phyloP scores from a whole-genome alignment of 441 rosid species.

The Syzygium malaccense region DNA sequence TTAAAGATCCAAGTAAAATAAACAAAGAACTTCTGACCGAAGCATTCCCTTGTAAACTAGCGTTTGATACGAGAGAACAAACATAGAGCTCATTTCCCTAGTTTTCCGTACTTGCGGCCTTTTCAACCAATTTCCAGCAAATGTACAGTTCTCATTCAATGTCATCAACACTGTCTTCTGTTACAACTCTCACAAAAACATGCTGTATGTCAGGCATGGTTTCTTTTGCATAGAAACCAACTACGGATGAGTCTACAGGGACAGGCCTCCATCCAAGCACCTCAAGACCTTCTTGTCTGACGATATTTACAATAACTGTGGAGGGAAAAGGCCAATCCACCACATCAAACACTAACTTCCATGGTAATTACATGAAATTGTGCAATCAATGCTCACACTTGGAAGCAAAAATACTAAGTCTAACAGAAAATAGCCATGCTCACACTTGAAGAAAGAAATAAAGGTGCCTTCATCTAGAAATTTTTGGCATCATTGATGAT shows the following conservation, averaged over 20 bases:
- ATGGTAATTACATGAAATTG: background rate
- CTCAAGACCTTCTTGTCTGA: constrained; percentile 92
- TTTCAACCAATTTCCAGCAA: constrained; percentile 82
- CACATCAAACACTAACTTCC: background rate
- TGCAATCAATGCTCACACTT: background rate
- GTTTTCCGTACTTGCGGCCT: constrained; percentile 43
- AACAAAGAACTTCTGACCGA: constrained; percentile 91
- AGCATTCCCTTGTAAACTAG: constrained; percentile 99
- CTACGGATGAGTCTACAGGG: constrained; percentile 79
- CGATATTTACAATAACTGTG: constrained; percentile 70
- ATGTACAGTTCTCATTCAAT: constrained; percentile 93
- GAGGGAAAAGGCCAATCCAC: constrained; percentile 2
- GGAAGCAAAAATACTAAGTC: background rate
- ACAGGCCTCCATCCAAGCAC: constrained; percentile 98
- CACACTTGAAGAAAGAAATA: background rate
- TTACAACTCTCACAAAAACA: constrained; percentile 79
- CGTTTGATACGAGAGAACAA: constrained; percentile 93
- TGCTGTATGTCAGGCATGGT: constrained; percentile 94
- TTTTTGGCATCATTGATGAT: background rate
- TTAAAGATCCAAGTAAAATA: constrained; percentile 86
- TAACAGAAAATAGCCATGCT: background rate
- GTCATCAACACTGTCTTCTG: constrained; percentile 79
- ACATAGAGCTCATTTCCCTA: constrained; percentile 93
- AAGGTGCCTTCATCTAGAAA: background rate
- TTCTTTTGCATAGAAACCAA: constrained; percentile 93